phyloP scores from a whole-genome alignment of 164 flowering plant genomes.

The Platanus orientalis region DNA sequence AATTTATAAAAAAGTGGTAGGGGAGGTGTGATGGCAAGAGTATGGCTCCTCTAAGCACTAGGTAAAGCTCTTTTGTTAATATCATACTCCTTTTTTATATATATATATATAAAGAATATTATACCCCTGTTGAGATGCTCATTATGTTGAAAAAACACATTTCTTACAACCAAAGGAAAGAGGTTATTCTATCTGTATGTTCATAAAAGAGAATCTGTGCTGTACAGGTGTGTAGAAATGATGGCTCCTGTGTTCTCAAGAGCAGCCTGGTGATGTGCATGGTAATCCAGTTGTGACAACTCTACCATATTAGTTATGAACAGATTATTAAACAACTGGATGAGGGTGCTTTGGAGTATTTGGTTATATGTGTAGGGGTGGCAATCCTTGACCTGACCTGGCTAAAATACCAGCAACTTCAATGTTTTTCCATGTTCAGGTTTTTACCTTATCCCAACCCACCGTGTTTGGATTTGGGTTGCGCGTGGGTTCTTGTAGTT shows the following conservation, averaged over 20 bases:
- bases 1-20: slow-evolving; percentile 50
- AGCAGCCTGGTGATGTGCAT: slow-evolving; percentile 82
- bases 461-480: no score
- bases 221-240: slow-evolving; percentile 97
- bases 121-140: no score
- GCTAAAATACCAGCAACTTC: no score
- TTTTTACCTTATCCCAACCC: no score
- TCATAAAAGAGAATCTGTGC: not conserved
- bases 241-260: slow-evolving; percentile 97
- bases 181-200: not conserved
- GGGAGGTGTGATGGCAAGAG: slow-evolving; percentile 62
- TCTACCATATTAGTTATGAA: not conserved
- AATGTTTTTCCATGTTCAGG: no score
- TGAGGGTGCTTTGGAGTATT: not conserved
- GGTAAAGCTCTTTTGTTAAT: slow-evolving; percentile 35
- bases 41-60: slow-evolving; percentile 83
- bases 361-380: not conserved
- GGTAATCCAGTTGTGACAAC: slow-evolving; percentile 78
- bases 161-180: not conserved
- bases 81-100: no score
- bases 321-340: no score
- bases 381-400: no score
- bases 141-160: not conserved
- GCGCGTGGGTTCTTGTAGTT: no score
- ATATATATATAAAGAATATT: no score